Evolutionary conservation across 2,329 filamentous ascomycete genomes (phyloP).

Genomic region (Hypoxylon sp.): DNA sequence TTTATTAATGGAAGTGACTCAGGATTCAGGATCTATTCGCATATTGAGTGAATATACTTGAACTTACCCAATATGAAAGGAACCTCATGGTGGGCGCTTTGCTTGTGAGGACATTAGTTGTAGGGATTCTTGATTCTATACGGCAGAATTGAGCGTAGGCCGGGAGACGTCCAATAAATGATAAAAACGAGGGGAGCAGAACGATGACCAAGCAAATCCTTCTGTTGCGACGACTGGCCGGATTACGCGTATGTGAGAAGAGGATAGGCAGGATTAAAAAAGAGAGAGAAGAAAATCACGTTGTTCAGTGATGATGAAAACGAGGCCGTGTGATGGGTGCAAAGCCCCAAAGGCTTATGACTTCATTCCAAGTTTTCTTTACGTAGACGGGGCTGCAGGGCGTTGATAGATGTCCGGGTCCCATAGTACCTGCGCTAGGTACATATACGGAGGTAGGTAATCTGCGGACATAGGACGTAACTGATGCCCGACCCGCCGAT

Average conservation of each 20-base stretch:
- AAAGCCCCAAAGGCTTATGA: slow-evolving; percentile 28
- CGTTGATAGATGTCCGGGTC: slow-evolving; percentile 13
- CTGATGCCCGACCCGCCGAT: background rate
- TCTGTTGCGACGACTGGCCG: slow-evolving; percentile 4
- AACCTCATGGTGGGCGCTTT: slow-evolving; percentile 32
- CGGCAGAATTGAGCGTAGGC: background rate
- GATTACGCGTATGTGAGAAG: slow-evolving; percentile 26
- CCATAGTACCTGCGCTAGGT: too few species aligned
- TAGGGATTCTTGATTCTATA: background rate
- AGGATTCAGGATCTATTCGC: background rate
- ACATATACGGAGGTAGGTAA: slow-evolving; percentile 7
- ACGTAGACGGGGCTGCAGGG: slow-evolving; percentile 12
- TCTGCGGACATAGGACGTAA: background rate
- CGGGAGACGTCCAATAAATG: slow-evolving; percentile 8
- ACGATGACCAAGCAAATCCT: background rate
- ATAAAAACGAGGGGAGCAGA: background rate
- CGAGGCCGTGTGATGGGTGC: slow-evolving; percentile 10
- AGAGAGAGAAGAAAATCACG: slow-evolving; percentile 18
- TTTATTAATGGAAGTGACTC: too few species aligned
- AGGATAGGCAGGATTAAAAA: slow-evolving; percentile 2
- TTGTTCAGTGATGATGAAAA: slow-evolving; percentile 21
- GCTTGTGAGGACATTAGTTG: slow-evolving; percentile 4
- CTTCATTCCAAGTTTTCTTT: slow-evolving; percentile 22
- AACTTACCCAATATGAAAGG: slow-evolving; percentile 43
- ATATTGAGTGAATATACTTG: slow-evolving; percentile 5